These are phyloP conservation scores for Diplodia mutila DNA, from an alignment of 2,329 filamentous ascomycete species.

Conservation along the genomic window DNA sequence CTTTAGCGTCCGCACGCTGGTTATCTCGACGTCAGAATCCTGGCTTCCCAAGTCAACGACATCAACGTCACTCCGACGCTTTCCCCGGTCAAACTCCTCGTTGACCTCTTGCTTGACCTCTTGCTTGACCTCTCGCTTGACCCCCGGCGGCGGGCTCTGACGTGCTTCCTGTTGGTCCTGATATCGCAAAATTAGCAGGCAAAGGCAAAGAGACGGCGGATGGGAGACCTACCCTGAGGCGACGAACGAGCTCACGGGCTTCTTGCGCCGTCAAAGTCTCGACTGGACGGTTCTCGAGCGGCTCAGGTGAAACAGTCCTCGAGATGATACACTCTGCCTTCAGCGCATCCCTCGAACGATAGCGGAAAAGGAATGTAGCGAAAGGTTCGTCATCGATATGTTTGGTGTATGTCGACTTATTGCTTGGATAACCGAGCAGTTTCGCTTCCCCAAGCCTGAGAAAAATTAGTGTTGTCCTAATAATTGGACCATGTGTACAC, in stretches of 20 bases:
- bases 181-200: not conserved
- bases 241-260: constrained; percentile 31
- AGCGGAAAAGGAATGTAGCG: constrained; percentile 35
- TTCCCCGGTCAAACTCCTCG: not conserved
- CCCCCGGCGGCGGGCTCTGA: not conserved
- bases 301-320: constrained; percentile 35
- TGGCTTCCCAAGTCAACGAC: not conserved
- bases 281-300: constrained; percentile 31
- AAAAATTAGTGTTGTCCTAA: not conserved
- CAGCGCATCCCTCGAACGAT: constrained; percentile 37
- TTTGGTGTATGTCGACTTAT: not conserved
- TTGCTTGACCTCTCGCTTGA: not conserved
- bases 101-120: not conserved
- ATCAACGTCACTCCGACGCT: too few relatives aligned
- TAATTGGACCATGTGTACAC: not conserved
- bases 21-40: not conserved
- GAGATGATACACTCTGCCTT: constrained; percentile 40
- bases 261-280: constrained; percentile 34
- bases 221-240: constrained; percentile 29
- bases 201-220: too few relatives aligned
- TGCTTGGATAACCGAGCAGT: not conserved
- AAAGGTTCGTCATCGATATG: constrained; percentile 29
- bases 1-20: not conserved
- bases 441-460: not conserved
- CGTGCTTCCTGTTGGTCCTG: not conserved